A percentile compares a stretch with the other conserved stretches of the same genome.
phyloP scores from a whole-genome alignment of 1,139 yeast genomes.

The Suhomyces yuchorum region DNA sequence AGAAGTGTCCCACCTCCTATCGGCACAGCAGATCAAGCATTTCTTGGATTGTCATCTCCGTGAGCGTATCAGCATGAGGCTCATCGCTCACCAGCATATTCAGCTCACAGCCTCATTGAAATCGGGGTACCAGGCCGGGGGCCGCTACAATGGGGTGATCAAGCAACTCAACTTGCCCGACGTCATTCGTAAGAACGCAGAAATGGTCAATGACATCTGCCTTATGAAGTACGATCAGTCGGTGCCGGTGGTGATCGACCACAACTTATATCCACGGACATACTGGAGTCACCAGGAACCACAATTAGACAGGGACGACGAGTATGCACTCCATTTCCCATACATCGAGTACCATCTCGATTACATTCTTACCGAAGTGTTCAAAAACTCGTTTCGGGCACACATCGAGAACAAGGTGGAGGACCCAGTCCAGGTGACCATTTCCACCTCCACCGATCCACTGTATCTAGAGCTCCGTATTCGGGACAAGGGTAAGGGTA shows the following conservation, averaged over 20 bases:
- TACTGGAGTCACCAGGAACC: conserved; percentile 41
- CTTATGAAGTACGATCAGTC: conserved; percentile 77
- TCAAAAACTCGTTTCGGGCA: conserved; percentile 85
- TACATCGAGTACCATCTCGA: conserved; percentile 87
- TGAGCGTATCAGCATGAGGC: conserved; percentile 82
- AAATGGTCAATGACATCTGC: conserved; percentile 79
- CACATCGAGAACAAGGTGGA: conserved; percentile 67
- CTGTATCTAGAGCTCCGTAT: conserved; percentile 62
- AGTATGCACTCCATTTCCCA: conserved; percentile 49
- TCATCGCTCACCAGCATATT: conserved; percentile 83
- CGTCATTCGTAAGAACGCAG: conserved; percentile 62
- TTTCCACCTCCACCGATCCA: conserved; percentile 54
- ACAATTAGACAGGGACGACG: conserved; percentile 24
- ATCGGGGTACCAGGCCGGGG: conserved; percentile 29
- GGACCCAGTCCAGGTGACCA: conserved; percentile 68
- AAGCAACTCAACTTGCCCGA: conserved; percentile 63
- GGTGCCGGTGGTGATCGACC: conserved; percentile 61
- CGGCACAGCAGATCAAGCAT: conserved; percentile 51
- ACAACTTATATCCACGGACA: conserved; percentile 34
- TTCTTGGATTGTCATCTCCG: conserved; percentile 78
- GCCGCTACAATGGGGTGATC: conserved; percentile 69
- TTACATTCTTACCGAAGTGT: conserved; percentile 81
- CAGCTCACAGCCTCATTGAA: conserved; percentile 27
- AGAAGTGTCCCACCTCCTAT: conserved; percentile 63
- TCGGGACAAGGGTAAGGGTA: conserved; percentile 89